Evolutionary conservation across 2,329 filamentous ascomycete genomes (phyloP), one percentile per base, ranked within the genome.

Genomic region (Cryphonectria naterciae): DNA sequence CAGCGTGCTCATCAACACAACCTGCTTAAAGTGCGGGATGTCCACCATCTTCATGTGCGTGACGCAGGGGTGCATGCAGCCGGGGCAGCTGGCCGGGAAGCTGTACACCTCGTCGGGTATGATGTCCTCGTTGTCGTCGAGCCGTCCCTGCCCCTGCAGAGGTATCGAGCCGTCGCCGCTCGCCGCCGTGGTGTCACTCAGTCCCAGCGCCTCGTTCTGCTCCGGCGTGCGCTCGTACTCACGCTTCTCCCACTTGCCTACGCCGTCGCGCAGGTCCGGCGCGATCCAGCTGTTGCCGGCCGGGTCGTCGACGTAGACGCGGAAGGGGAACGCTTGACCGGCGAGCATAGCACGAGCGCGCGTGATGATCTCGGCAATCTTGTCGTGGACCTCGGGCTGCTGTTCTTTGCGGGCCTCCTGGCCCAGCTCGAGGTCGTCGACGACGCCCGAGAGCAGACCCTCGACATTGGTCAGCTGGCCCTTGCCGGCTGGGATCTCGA

Each of bases 1-100:
- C 39, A 94, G 91, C 2, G 95, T 98, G 76, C 91, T 95, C 93
- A 97, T 98, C 76, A 99, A 87, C 56, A 98, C 91, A 3, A 99
- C 96, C 79, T 98, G 93, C 83, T 98, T 97, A 85, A 99, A 99
- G 83, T 97, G 92, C 0, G 96, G 96, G 73, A 99, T 98, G 77
- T 97, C 94, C 70, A 98, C 94, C 91, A 97, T 97, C 85, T 98
- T 97, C 94, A 98, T 98, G 81, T 97, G 95, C 13, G 97, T 97
- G 4, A 90, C 90, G 82, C 95, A 98, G 5, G 89, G 84, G 81
- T 93, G 93, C 78, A 91, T 91, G 85, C 96, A 99, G 73, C 93
- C 95, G 0, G 96, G 96, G 81, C 96, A 99, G 70, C 90, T 93
- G 8, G 95, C 92, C 2, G 95, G 95, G 83, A 99, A 96, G 71